These are phyloP conservation scores for Bruguiera parviflora DNA, from an alignment of 345 rosid genomes.

Conservation along the genomic window DNA sequence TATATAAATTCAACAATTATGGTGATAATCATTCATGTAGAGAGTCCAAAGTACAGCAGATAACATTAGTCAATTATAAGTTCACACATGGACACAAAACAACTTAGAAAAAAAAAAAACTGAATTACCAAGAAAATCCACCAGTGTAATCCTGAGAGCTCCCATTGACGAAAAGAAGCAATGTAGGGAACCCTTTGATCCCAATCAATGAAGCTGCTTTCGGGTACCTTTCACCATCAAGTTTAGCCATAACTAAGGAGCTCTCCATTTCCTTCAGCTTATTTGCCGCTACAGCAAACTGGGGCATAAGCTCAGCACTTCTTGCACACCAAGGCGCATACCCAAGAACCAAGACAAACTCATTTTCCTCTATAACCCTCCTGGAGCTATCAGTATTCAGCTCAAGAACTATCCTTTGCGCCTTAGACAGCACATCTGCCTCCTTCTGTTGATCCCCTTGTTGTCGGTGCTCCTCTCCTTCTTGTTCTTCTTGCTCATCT, in stretches of 20 bases:
- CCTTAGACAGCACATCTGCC: constrained; percentile 68
- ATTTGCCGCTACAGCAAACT: constrained; percentile 78
- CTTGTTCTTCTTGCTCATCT: constrained; percentile 49
- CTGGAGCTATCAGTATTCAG: constrained; percentile 51
- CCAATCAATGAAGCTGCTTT: constrained; percentile 58
- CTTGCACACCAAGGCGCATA: constrained; percentile 87
- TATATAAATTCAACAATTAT: not conserved
- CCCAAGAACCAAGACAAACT: constrained; percentile 70
- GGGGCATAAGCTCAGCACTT: constrained; percentile 92
- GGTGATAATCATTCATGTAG: not conserved
- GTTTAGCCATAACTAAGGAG: constrained; percentile 66
- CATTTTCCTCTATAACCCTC: constrained; percentile 47
- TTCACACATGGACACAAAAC: not conserved
- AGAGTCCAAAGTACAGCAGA: no score
- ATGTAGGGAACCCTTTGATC: constrained; percentile 75
- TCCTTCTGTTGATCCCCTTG: constrained; percentile 41
- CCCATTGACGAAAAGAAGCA: constrained; percentile 76
- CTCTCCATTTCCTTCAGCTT: constrained; percentile 59
- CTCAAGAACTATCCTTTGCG: constrained; percentile 76
- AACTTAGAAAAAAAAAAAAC: not conserved
- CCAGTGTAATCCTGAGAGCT: constrained; percentile 59
- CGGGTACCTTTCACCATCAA: constrained; percentile 74
- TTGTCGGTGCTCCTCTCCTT: constrained; percentile 23
- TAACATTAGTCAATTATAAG: no score
- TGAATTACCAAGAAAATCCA: constrained; percentile 66